Evolutionary conservation across 331 rosid genomes (phyloP).

Genomic region (Malus hybrid): DNA sequence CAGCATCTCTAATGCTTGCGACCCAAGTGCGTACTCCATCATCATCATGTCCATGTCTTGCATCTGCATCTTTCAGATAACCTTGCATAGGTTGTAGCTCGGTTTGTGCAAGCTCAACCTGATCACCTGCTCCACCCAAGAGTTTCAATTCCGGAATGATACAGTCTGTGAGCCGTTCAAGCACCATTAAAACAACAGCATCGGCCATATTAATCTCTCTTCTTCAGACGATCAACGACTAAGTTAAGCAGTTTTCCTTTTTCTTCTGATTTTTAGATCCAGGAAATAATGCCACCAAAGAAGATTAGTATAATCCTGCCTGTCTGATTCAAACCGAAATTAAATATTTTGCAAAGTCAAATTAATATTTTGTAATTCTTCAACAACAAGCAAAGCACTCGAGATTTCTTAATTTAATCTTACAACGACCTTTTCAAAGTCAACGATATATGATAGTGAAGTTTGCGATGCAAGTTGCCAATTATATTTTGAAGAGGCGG

Average conservation of each 20-base stretch:
- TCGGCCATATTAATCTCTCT: background rate
- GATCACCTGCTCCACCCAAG: background rate
- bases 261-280: background rate
- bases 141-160: background rate
- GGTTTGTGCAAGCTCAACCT: background rate
- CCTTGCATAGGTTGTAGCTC: background rate
- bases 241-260: background rate
- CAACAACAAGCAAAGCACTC: too few relatives aligned
- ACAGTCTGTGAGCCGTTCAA: background rate
- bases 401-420: background rate
- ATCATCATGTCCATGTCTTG: background rate
- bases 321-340: too few relatives aligned
- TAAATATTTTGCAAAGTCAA: too few relatives aligned
- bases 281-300: background rate
- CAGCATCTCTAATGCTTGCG: background rate
- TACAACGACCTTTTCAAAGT: background rate
- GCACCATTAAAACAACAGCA: background rate
- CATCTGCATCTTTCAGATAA: slow-evolving; percentile 15
- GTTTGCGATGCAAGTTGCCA: background rate
- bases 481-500: background rate
- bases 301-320: background rate
- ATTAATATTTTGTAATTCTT: too few relatives aligned
- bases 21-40: background rate
- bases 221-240: background rate
- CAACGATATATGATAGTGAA: background rate